A percentile compares a stretch with the other conserved stretches of the same genome.
phyloP scores from a whole-genome alignment of 805 yeast species.

The Lachancea dasiensis region DNA sequence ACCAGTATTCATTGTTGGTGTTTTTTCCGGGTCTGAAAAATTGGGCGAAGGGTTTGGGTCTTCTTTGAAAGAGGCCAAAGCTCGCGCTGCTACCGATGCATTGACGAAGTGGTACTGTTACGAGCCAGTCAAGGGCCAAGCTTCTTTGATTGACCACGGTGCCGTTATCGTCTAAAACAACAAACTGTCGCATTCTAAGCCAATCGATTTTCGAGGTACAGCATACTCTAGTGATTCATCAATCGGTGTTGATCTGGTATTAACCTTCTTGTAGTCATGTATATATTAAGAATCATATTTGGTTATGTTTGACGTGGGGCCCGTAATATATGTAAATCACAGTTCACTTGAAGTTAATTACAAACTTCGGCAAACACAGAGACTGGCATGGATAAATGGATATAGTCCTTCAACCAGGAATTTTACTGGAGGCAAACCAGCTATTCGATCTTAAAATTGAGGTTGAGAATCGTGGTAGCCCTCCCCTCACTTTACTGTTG shows the following conservation, averaged over 20 bases:
- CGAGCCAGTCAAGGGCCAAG: slow-evolving; percentile 59
- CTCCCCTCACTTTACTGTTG: slow-evolving; percentile 2
- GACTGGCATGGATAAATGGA: neutral
- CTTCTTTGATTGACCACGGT: slow-evolving; percentile 49
- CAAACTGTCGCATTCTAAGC: too few species aligned
- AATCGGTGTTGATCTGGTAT: neutral
- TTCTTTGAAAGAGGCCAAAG: slow-evolving; percentile 83
- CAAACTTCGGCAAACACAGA: neutral
- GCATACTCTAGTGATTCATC: neutral
- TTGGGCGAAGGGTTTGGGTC: slow-evolving; percentile 94
- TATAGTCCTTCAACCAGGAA: neutral
- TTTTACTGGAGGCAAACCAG: slow-evolving; percentile 6
- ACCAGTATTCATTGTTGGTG: slow-evolving; percentile 88
- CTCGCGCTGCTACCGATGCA: slow-evolving; percentile 86
- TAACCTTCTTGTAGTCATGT: neutral
- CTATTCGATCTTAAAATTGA: neutral
- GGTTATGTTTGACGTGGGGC: too few species aligned
- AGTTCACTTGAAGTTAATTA: too few species aligned
- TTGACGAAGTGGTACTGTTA: slow-evolving; percentile 89
- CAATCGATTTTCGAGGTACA: neutral
- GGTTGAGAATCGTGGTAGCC: neutral
- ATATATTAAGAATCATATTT: too few species aligned
- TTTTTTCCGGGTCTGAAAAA: slow-evolving; percentile 73
- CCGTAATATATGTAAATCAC: too few species aligned
- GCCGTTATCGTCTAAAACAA: slow-evolving; percentile 36